These are phyloP conservation scores for Zymoseptoria pseudotritici DNA, from an alignment of 2,329 filamentous ascomycete species.

Conservation along the genomic window DNA sequence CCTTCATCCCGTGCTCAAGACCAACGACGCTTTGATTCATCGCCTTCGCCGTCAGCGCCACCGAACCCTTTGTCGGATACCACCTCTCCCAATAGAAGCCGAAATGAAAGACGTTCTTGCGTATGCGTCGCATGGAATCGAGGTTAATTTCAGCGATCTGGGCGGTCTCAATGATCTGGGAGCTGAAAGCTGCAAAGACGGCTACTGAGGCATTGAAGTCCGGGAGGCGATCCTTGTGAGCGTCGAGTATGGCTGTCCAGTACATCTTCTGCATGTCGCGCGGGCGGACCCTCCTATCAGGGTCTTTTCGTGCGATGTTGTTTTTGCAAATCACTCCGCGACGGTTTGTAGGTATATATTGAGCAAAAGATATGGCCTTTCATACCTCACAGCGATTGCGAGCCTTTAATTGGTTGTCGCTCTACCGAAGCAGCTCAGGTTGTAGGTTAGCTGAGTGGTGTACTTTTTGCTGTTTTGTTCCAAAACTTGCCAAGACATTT, in stretches of 20 bases:
- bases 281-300: not conserved
- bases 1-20: not conserved
- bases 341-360: no score
- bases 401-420: no score
- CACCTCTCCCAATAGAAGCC: not conserved
- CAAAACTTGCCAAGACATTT: no score
- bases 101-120: not conserved
- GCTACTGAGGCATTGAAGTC: not conserved
- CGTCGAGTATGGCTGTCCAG: not conserved
- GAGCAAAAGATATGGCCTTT: no score
- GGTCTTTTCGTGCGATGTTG: not conserved
- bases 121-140: not conserved
- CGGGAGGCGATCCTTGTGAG: not conserved
- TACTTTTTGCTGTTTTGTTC: no score
- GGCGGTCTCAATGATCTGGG: not conserved
- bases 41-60: not conserved
- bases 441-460: no score
- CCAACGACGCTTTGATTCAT: not conserved
- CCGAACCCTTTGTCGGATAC: not conserved
- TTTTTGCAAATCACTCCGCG: no score
- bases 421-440: no score
- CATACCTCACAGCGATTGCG: no score
- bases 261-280: not conserved
- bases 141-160: not conserved
- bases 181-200: not conserved